Conservation (phyloP, 2,329 filamentous ascomycete genomes). For the Uncinocarpus reesii region DNA sequence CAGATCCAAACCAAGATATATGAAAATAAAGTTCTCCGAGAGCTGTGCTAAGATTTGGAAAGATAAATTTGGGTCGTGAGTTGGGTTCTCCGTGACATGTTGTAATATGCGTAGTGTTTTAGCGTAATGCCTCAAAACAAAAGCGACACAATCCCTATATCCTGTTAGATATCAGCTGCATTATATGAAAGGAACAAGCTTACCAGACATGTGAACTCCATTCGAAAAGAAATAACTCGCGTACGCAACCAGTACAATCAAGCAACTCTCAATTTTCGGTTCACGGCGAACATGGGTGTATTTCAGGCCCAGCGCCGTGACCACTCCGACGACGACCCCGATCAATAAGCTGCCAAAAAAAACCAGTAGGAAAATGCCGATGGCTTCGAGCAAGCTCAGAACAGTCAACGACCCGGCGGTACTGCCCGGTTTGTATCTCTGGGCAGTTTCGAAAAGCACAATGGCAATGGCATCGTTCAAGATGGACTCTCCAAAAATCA, state of each 20-base stretch:
- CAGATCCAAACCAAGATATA: constrained; percentile 87
- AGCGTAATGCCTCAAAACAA: constrained; percentile 96
- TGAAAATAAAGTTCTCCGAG: constrained; percentile 99
- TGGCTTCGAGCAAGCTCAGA: constrained; percentile 76
- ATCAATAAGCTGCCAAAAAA: constrained; percentile 93
- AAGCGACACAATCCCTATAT: constrained; percentile 84
- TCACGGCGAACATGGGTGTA: constrained; percentile 87
- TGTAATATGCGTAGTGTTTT: constrained; percentile 99
- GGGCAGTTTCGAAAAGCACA: constrained; percentile 94
- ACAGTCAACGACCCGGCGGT: constrained; percentile 61
- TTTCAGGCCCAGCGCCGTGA: constrained; percentile 79
- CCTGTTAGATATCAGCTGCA: neutral
- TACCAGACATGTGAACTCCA: constrained; percentile 89
- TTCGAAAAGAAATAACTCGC: constrained; percentile 97
- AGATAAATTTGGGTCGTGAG: constrained; percentile 94
- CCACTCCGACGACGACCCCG: constrained; percentile 75
- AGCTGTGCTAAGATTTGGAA: constrained; percentile 92
- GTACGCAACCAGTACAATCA: constrained; percentile 89
- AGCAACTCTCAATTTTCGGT: constrained; percentile 91
- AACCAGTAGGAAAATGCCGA: constrained; percentile 86
- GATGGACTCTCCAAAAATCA: constrained; percentile 98
- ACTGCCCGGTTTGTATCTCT: constrained; percentile 72
- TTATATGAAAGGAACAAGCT: constrained; percentile 25
- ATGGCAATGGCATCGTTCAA: constrained; percentile 97
- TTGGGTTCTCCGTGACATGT: constrained; percentile 96